These are phyloP conservation scores for Aegilops bicornis DNA, from an alignment of 176 grass and related monocot species.

Conservation along the genomic window DNA sequence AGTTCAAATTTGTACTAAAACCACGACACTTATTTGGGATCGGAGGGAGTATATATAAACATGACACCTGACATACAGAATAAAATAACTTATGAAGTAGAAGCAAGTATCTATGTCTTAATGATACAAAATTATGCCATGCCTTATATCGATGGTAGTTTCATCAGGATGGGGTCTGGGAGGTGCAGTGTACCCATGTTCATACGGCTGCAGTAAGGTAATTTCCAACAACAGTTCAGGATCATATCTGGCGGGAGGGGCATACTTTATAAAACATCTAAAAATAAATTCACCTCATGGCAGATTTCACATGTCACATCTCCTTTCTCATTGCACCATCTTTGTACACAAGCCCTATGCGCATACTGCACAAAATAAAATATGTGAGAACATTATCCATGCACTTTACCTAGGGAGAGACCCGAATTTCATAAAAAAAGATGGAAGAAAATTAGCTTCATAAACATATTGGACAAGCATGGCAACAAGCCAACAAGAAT, in stretches of 20 bases:
- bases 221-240: conserved; percentile 32
- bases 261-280: conserved; percentile 1
- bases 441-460: conserved; percentile 5
- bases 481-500: not conserved
- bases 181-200: conserved; percentile 82
- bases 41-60: not conserved
- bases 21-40: no score
- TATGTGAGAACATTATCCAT: conserved; percentile 28
- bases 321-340: conserved; percentile 96
- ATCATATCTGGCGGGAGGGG: not conserved
- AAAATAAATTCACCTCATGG: conserved; percentile 52
- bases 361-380: conserved; percentile 69
- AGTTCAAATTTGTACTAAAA: no score
- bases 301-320: conserved; percentile 88
- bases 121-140: conserved; percentile 15
- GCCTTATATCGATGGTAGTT: conserved; percentile 91
- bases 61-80: not conserved
- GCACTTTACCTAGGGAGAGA: not conserved
- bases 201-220: conserved; percentile 61
- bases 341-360: conserved; percentile 80
- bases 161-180: conserved; percentile 71
- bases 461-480: conserved; percentile 20
- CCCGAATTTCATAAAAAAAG: not conserved
- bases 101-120: not conserved
- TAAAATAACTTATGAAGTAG: conserved; percentile 11